A percentile compares a stretch with the other conserved stretches of the same genome.
Conservation (phyloP, 257 asterid genomes). For the Lycium barbarum region DNA sequence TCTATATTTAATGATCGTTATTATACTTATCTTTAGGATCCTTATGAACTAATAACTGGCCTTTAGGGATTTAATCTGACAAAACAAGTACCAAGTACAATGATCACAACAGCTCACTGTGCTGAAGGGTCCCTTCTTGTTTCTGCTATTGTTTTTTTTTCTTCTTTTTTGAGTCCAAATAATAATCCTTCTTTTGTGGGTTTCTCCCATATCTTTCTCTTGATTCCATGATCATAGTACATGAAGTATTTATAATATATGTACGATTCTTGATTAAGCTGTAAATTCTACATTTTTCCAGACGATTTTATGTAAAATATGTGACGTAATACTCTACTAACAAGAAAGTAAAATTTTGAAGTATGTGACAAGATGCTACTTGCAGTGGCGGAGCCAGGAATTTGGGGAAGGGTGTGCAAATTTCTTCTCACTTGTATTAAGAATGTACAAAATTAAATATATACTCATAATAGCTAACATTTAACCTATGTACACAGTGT, state of each 20-base stretch:
- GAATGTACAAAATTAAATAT: no score
- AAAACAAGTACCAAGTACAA: conserved; percentile 14
- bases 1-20: neutral
- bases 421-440: no score
- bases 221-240: neutral
- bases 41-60: neutral
- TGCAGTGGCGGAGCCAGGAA: no score
- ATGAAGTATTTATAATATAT: neutral
- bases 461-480: no score
- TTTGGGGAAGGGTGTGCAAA: no score
- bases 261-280: neutral
- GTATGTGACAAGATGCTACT: conserved; percentile 1
- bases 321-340: neutral
- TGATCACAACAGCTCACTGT: conserved; percentile 8
- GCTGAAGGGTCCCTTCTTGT: neutral
- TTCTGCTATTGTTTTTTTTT: neutral
- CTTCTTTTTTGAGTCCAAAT: neutral
- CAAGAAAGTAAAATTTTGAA: neutral
- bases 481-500: no score
- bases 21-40: no score
- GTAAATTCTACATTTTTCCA: neutral
- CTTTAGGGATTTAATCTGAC: neutral
- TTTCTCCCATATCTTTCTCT: neutral
- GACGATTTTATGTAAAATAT: neutral
- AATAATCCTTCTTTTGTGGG: neutral